A percentile compares a stretch with the other conserved stretches of the same genome.
These are phyloP conservation scores for Thinopyrum elongatum DNA, from an alignment of 176 grass and related monocot genomes.

Conservation along the genomic window DNA sequence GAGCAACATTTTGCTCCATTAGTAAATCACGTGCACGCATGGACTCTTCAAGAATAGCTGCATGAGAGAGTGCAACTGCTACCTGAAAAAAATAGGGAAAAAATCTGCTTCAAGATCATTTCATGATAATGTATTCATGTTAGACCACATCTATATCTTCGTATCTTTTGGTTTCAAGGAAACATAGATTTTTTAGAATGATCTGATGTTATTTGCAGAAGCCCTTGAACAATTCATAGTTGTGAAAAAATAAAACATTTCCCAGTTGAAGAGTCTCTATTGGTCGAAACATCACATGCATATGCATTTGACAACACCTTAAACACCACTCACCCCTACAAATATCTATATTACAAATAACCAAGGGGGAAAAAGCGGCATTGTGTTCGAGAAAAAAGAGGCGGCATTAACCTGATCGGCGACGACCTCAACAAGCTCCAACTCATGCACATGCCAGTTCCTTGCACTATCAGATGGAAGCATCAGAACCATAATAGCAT, in stretches of 20 bases:
- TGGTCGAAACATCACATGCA: neutral
- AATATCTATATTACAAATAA: conserved; percentile 3
- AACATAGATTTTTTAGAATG: neutral
- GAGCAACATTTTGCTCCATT: conserved; percentile 94
- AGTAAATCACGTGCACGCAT: conserved; percentile 91
- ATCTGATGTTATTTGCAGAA: neutral
- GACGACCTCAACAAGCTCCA: conserved; percentile 92
- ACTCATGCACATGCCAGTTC: conserved; percentile 80
- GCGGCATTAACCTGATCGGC: conserved; percentile 74
- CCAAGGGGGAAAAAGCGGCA: neutral
- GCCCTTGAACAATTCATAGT: neutral
- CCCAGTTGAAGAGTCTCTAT: neutral
- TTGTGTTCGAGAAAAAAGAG: neutral
- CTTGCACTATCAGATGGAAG: conserved; percentile 84
- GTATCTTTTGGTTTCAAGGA: neutral
- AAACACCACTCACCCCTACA: neutral
- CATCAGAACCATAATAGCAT: conserved; percentile 89
- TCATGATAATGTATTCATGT: neutral
- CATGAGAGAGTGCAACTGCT: conserved; percentile 95
- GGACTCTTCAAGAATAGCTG: conserved; percentile 96
- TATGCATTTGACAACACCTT: neutral
- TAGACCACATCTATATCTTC: neutral
- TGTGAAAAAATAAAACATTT: neutral
- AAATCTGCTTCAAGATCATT: neutral
- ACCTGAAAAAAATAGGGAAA: conserved; percentile 49